These are phyloP conservation scores for Carex myosuroides DNA, from an alignment of 176 grass and related monocot genomes.

Conservation along the genomic window DNA sequence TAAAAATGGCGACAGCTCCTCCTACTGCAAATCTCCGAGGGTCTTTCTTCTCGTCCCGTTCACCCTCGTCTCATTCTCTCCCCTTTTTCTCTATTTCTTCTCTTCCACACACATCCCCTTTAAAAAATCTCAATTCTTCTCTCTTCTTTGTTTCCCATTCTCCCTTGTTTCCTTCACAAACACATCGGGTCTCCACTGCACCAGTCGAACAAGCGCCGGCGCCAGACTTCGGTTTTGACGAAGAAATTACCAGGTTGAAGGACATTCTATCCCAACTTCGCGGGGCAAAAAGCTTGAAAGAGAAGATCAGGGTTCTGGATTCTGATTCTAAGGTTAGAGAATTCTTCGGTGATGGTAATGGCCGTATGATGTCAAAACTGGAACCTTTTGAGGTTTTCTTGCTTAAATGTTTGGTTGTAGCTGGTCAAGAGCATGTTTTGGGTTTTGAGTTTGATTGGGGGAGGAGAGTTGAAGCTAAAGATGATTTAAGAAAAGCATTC, in stretches of 20 bases:
- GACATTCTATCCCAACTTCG: slow-evolving; percentile 34
- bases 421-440: slow-evolving; percentile 86
- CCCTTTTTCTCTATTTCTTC: slow-evolving; percentile 3
- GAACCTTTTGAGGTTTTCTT: slow-evolving; percentile 45
- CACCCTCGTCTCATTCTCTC: slow-evolving; percentile 10
- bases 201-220: slow-evolving; percentile 34
- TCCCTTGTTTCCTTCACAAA: slow-evolving; percentile 23
- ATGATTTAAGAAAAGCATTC: slow-evolving; percentile 53
- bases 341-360: slow-evolving; percentile 34
- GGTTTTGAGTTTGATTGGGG: slow-evolving; percentile 56
- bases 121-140: slow-evolving; percentile 6
- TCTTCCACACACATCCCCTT: neutral
- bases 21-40: neutral
- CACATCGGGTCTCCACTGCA: slow-evolving; percentile 36
- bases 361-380: slow-evolving; percentile 23
- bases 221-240: slow-evolving; percentile 35
- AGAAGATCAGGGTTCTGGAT: slow-evolving; percentile 61
- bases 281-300: slow-evolving; percentile 25
- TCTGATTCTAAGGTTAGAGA: slow-evolving; percentile 55
- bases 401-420: slow-evolving; percentile 81
- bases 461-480: slow-evolving; percentile 18
- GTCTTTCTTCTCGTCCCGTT: slow-evolving; percentile 8
- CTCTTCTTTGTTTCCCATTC: slow-evolving; percentile 33
- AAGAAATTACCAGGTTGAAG: slow-evolving; percentile 56
- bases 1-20: slow-evolving; percentile 18